A percentile compares a stretch with the other conserved stretches of the same genome.
These are phyloP conservation scores for Desmodesmus armatus DNA, from an alignment of 139 green algal genomes.

Conservation along the genomic window DNA sequence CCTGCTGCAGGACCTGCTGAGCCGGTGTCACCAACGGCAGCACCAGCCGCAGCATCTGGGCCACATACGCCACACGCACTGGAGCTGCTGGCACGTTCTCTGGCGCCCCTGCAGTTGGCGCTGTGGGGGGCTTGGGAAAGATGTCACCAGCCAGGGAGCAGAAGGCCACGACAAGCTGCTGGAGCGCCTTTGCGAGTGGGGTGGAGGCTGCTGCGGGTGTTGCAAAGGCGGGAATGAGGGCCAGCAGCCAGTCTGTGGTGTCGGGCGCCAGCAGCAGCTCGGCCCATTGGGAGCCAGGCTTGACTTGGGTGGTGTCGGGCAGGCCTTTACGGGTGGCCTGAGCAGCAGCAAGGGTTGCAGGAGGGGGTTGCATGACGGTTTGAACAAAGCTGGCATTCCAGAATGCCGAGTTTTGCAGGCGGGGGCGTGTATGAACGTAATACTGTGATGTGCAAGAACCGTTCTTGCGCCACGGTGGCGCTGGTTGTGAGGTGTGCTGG, in stretches of 20 bases:
- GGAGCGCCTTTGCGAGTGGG: slow-evolving; percentile 54
- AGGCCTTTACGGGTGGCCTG: slow-evolving; percentile 25
- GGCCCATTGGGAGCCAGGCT: slow-evolving; percentile 62
- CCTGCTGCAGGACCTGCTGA: slow-evolving; percentile 54
- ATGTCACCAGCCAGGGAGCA: slow-evolving; percentile 76
- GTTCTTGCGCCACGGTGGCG: too few species aligned
- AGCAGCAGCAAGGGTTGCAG: too few species aligned
- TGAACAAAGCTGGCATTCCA: too few species aligned
- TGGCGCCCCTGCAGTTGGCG: slow-evolving; percentile 5
- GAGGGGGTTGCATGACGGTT: too few species aligned
- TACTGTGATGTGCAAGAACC: too few species aligned
- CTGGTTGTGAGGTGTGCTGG: too few species aligned
- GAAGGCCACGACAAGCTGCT: slow-evolving; percentile 80
- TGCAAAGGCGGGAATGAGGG: slow-evolving; percentile 60
- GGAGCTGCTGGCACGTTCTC: slow-evolving; percentile 35
- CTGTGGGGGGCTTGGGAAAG: slow-evolving; percentile 58
- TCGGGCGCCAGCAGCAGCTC: slow-evolving; percentile 65
- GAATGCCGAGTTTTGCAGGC: too few species aligned
- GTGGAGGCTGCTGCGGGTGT: neutral
- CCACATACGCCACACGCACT: slow-evolving; percentile 54
- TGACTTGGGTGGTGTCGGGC: slow-evolving; percentile 45
- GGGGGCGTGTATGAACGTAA: too few species aligned
- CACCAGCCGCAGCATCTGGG: slow-evolving; percentile 69
- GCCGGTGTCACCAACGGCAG: slow-evolving; percentile 59
- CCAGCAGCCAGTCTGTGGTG: slow-evolving; percentile 71